Base-by-base conservation (phyloP, 352 stramenopile genomes). In the Pythium guiyangense region DNA sequence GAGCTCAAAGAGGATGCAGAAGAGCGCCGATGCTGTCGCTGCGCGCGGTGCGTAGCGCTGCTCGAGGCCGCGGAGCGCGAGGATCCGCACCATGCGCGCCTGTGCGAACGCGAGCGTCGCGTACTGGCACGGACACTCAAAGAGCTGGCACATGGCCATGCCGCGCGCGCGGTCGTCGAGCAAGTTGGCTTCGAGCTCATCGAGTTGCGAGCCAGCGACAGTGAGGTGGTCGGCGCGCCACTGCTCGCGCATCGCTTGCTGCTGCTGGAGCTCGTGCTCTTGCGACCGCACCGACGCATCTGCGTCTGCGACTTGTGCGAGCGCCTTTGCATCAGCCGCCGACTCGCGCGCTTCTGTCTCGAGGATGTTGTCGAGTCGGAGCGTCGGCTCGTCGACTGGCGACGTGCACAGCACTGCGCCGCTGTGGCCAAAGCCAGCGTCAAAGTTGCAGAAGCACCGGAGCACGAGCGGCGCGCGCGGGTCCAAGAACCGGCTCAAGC, bases 371-470 rank as follows among this genome's bases (percentile, higher is more conserved):
- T 91, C 77, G 22, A 91, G 67, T 57, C 66, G 80, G 44, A 91
- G 62, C 25, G 79, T 74, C 26, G 77, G 88, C 42, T 56, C 59
- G 47, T 86, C 69, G 14, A 70, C 58, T 52, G 83, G 73, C 43
- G 81, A 77, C 11, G 52, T 55, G 18, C 72, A 57, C 11, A 77
- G 54, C 26, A 59, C 62, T 29, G 79, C 65, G 18, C 75, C 44
- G 2, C 78, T 63, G 15, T 59, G 66, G 3, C 60, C 62, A 26
- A 94, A 82, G 4, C 77, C 82, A 0, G 70, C 76, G 50, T 94
- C 82, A 63, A 91, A 92, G 65, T 94, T 87, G 59, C 79, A 88
- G 52, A 94, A 94, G 62, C 73, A 90, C 3, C 83, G 82, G 54
- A 94, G 42, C 26, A 90, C 70, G 1, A 88, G 74, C 54, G 84